These are phyloP conservation scores for Phanerodontia chrysosporium DNA, from an alignment of 768 basidiomycete species.

Conservation along the genomic window DNA sequence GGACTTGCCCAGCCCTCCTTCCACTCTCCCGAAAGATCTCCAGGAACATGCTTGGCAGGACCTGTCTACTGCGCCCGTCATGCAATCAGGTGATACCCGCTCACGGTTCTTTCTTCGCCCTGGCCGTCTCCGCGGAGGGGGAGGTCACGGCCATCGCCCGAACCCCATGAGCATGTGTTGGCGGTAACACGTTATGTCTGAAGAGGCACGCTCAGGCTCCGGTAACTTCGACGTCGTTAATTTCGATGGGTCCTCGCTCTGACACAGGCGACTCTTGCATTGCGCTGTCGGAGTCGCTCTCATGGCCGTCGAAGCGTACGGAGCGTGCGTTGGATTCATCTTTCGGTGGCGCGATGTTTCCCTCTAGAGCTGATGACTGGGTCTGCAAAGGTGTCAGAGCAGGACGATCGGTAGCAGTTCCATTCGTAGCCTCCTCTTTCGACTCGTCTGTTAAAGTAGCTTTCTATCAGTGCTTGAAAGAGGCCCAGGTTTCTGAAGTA, in stretches of 20 bases:
- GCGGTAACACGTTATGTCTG: too few species aligned
- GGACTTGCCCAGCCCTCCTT: not conserved
- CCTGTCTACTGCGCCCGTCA: too few species aligned
- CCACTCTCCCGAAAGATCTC: too few species aligned
- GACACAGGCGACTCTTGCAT: conserved; percentile 1
- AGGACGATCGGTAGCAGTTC: not conserved
- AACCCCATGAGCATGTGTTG: too few species aligned
- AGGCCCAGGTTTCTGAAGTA: not conserved
- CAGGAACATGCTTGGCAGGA: too few species aligned
- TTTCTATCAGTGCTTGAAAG: not conserved
- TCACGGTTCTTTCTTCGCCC: too few species aligned
- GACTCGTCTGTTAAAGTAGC: not conserved
- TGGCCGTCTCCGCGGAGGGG: too few species aligned
- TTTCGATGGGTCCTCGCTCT: not conserved
- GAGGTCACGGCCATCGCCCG: too few species aligned
- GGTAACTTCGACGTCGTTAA: not conserved
- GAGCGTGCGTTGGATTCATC: not conserved
- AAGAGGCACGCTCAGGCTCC: not conserved
- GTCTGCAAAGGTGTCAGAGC: not conserved
- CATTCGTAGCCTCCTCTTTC: not conserved
- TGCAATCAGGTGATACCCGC: too few species aligned
- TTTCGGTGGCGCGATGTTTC: not conserved
- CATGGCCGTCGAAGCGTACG: not conserved
- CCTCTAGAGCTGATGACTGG: not conserved
- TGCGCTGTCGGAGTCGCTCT: conserved; percentile 1